A percentile compares a stretch with the other conserved stretches of the same genome.
These are phyloP conservation scores for Aspergillus mulundensis DNA, from an alignment of 495 filamentous ascomycete genomes.

Conservation along the genomic window DNA sequence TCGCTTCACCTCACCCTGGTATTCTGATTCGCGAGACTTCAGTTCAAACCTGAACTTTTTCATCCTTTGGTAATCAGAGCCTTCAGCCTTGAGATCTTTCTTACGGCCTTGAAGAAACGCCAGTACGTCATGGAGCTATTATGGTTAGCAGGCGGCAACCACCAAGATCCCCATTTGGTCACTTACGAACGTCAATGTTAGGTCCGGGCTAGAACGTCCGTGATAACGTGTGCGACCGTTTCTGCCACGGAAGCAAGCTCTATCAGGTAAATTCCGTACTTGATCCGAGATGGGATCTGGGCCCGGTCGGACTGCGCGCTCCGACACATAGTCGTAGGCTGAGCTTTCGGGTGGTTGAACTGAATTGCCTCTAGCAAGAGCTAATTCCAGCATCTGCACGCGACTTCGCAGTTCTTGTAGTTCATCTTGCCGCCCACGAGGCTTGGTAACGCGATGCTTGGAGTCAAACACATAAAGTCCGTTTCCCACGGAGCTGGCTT, in stretches of 20 bases:
- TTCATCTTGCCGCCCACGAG: slow-evolving; percentile 26
- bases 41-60: slow-evolving; percentile 31
- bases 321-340: slow-evolving; percentile 23
- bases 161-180: background rate
- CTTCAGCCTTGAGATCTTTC: slow-evolving; percentile 20
- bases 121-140: slow-evolving; percentile 45
- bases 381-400: slow-evolving; percentile 29
- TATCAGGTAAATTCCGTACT: slow-evolving; percentile 28
- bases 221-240: slow-evolving; percentile 46
- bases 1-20: slow-evolving; percentile 36
- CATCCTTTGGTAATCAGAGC: slow-evolving; percentile 31
- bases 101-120: slow-evolving; percentile 38
- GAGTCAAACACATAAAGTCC: slow-evolving; percentile 42
- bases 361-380: slow-evolving; percentile 21
- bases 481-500: slow-evolving; percentile 15
- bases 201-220: slow-evolving; percentile 44
- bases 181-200: slow-evolving; percentile 46
- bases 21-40: slow-evolving; percentile 31
- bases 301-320: slow-evolving; percentile 13
- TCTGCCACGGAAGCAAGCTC: slow-evolving; percentile 43
- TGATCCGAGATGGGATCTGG: slow-evolving; percentile 27
- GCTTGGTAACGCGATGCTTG: slow-evolving; percentile 31
- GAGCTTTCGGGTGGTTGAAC: slow-evolving; percentile 29
- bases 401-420: slow-evolving; percentile 32
- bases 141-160: slow-evolving; percentile 2